phyloP scores from a whole-genome alignment of 2,329 filamentous ascomycete species.

The Beauveria medogensis region DNA sequence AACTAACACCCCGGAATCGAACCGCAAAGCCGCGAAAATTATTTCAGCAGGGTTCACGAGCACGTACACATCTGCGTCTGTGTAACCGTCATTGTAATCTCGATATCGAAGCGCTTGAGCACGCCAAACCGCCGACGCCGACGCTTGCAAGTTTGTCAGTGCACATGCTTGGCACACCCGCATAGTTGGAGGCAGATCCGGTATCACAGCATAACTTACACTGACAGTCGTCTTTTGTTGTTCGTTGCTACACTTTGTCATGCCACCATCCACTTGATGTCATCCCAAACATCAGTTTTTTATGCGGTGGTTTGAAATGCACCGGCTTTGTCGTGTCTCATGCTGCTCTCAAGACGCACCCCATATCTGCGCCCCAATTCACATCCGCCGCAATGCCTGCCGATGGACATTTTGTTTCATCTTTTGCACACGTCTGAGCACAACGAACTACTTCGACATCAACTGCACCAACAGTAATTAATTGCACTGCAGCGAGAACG shows the following conservation, averaged over 20 bases:
- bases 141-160: neutral
- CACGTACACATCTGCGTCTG: neutral
- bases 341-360: neutral
- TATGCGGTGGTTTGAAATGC: neutral
- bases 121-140: neutral
- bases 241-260: neutral
- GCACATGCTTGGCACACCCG: neutral
- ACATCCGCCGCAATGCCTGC: neutral
- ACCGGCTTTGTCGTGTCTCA: neutral
- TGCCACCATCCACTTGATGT: neutral
- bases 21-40: no score
- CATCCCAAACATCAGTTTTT: neutral
- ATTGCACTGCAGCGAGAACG: neutral
- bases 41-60: no score
- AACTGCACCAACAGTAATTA: neutral
- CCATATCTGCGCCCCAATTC: neutral
- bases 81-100: neutral
- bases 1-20: no score
- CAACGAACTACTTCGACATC: no score
- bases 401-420: neutral
- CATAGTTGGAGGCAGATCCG: neutral
- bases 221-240: neutral
- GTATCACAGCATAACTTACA: neutral
- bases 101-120: neutral
- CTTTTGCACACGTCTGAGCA: no score